Conservation (phyloP, 352 stramenopile species). For the Nothophytophthora sp. region DNA sequence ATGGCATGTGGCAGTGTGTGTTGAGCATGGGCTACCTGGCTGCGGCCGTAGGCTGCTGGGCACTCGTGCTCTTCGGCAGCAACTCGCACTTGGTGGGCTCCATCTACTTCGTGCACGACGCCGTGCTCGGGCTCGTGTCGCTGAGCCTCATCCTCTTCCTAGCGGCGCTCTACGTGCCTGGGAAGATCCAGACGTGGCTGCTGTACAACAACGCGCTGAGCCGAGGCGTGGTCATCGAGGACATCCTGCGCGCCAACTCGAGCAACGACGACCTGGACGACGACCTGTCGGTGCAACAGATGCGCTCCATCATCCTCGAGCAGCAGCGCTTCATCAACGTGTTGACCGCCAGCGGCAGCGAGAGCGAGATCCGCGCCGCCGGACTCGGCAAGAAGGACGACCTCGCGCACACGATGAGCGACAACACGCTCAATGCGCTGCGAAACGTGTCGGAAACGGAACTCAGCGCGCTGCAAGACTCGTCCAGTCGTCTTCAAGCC, state of each 20-base stretch:
- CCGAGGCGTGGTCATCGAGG: slow-evolving; percentile 95
- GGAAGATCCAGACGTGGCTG: slow-evolving; percentile 96
- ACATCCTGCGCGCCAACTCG: slow-evolving; percentile 91
- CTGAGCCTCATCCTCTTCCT: slow-evolving; percentile 93
- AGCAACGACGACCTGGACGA: slow-evolving; percentile 69
- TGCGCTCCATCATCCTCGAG: slow-evolving; percentile 79
- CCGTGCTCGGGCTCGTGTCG: slow-evolving; percentile 92
- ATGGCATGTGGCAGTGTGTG: slow-evolving; percentile 89
- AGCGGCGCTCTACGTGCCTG: slow-evolving; percentile 86
- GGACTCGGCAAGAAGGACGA: slow-evolving; percentile 39
- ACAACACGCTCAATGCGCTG: slow-evolving; percentile 63
- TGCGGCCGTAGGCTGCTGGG: slow-evolving; percentile 86
- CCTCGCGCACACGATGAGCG: slow-evolving; percentile 66
- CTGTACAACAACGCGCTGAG: slow-evolving; percentile 98
- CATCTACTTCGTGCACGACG: slow-evolving; percentile 95
- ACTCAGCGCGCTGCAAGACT: slow-evolving; percentile 59
- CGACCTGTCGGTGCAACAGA: slow-evolving; percentile 70
- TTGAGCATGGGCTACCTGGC: slow-evolving; percentile 93
- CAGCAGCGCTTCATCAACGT: slow-evolving; percentile 77
- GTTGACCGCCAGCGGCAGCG: slow-evolving; percentile 55
- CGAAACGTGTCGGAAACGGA: slow-evolving; percentile 76
- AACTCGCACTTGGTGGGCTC: slow-evolving; percentile 90
- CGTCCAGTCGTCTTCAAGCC: slow-evolving; percentile 59
- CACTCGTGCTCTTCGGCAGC: slow-evolving; percentile 86
- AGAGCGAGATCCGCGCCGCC: slow-evolving; percentile 43